A percentile compares a stretch with the other conserved stretches of the same genome.
These are phyloP conservation scores for Xylaria digitata DNA, from an alignment of 2,329 filamentous ascomycete genomes.

Conservation along the genomic window DNA sequence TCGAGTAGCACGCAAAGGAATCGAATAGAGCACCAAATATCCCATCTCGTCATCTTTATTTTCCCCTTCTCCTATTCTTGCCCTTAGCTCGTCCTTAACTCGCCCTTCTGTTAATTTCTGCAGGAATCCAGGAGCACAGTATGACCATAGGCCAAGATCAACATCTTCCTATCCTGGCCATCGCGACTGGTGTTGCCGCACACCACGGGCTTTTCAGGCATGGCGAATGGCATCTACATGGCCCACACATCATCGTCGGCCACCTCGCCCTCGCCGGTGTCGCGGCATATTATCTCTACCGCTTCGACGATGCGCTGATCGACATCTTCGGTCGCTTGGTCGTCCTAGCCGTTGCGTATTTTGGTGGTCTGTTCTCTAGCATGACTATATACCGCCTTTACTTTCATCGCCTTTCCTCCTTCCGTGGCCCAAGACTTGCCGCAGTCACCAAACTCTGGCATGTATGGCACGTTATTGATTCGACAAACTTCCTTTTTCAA, in stretches of 20 bases:
- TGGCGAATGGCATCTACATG: constrained; percentile 41
- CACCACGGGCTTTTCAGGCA: constrained; percentile 40
- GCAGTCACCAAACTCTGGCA: constrained; percentile 46
- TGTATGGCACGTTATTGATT: constrained; percentile 39
- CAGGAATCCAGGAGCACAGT: neutral
- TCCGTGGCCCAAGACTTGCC: constrained; percentile 50
- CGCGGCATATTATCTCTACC: constrained; percentile 24
- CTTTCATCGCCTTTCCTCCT: constrained; percentile 49
- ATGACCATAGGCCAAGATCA: constrained; percentile 22
- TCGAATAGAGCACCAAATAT: neutral
- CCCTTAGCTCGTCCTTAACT: neutral
- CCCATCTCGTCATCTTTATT: neutral
- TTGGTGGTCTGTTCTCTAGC: constrained; percentile 38
- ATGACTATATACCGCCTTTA: constrained; percentile 50
- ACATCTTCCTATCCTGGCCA: constrained; percentile 31
- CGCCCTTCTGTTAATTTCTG: neutral
- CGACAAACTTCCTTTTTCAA: constrained; percentile 35
- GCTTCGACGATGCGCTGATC: neutral
- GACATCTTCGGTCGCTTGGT: constrained; percentile 14
- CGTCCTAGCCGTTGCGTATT: constrained; percentile 29
- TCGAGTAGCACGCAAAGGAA: no score
- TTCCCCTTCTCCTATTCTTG: neutral
- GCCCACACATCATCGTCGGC: constrained; percentile 35
- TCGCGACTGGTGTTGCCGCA: constrained; percentile 31
- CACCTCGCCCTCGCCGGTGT: constrained; percentile 31